Percentiles rank a stretch among this genome's conserved stretches.
phyloP scores from a whole-genome alignment of 2,329 filamentous ascomycete species.

The Lachnum nothofagi region DNA sequence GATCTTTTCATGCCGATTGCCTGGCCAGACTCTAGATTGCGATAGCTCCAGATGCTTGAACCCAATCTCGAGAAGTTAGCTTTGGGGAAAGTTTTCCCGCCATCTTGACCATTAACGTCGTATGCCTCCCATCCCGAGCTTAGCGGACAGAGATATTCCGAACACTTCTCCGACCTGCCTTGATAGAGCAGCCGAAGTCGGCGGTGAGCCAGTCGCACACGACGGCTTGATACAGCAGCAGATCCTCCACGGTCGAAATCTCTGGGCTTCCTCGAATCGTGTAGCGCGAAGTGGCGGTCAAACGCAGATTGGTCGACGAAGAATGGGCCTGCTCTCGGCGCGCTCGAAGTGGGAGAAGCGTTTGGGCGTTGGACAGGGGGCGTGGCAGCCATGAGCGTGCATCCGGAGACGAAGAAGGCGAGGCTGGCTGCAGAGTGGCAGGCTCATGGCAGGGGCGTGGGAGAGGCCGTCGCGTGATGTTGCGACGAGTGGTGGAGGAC shows the following conservation, averaged over 20 bases:
- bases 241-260: conserved; percentile 18
- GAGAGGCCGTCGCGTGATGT: conserved; percentile 18
- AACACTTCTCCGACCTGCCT: not conserved
- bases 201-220: conserved; percentile 17
- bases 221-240: conserved; percentile 8
- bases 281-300: conserved; percentile 26
- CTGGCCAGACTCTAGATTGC: conserved; percentile 1
- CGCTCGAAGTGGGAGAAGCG: not conserved
- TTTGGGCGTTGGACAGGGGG: conserved; percentile 11
- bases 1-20: conserved; percentile 14
- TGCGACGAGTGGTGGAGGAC: conserved; percentile 11
- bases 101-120: not conserved
- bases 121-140: not conserved
- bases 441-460: too few species aligned
- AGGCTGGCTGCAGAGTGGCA: conserved; percentile 4
- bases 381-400: conserved; percentile 15
- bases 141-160: not conserved
- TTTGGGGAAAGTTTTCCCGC: conserved; percentile 1
- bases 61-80: conserved; percentile 4
- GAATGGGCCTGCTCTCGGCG: not conserved
- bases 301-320: conserved; percentile 30
- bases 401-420: conserved; percentile 2
- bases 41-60: conserved; percentile 1
- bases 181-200: conserved; percentile 5
- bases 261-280: conserved; percentile 25